Conservation (phyloP, 2,329 filamentous ascomycete species). For the Botrytis medusae region DNA sequence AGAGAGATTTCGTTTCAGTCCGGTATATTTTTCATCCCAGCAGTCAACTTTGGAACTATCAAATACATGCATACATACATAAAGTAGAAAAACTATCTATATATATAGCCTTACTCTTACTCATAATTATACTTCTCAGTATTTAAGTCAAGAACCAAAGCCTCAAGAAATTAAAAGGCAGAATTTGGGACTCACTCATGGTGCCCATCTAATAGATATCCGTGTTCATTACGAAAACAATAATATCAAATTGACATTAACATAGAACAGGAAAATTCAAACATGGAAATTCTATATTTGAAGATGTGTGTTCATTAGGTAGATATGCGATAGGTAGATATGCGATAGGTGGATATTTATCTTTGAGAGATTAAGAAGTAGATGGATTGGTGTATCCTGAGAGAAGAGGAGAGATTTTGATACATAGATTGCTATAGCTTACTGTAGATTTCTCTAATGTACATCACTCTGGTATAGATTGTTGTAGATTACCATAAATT, state of each 20-base stretch:
- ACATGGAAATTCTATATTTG: rapidly evolving
- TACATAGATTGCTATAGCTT: not conserved
- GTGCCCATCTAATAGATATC: too few relatives aligned
- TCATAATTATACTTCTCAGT: too few relatives aligned
- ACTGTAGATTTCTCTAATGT: not conserved
- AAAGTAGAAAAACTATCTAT: too few relatives aligned
- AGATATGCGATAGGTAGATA: not conserved
- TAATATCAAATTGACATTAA: too few relatives aligned
- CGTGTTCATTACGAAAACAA: too few relatives aligned
- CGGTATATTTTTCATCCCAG: too few relatives aligned
- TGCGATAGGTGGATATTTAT: not conserved
- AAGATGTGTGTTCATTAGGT: not conserved
- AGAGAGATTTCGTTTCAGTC: rapidly evolving
- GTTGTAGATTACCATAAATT: not conserved
- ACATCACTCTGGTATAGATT: not conserved
- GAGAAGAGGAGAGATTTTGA: not conserved
- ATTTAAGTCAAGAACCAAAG: too few relatives aligned
- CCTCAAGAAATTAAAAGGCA: rapidly evolving
- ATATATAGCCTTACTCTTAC: too few relatives aligned
- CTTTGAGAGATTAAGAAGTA: not conserved
- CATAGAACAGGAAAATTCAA: too few relatives aligned
- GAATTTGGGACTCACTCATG: too few relatives aligned
- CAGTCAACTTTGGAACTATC: rapidly evolving
- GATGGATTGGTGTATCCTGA: not conserved
- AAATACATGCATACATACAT: too few relatives aligned